Conservation (phyloP, 2,329 filamentous ascomycete species). For the Nigrospora sphaerica region DNA sequence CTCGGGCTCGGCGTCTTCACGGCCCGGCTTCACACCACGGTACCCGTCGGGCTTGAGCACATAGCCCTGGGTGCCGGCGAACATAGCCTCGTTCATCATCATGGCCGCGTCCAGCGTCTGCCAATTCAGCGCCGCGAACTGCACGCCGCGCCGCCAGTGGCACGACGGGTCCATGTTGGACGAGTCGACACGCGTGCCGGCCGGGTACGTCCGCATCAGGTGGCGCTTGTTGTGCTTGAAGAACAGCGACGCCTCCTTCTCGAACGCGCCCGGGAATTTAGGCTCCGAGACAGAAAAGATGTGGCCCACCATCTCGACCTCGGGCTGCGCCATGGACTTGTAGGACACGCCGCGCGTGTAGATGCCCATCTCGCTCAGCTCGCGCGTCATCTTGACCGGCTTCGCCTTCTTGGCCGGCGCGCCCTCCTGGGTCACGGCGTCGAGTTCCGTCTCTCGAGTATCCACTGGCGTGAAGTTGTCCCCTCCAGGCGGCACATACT, state of each 20-base stretch:
- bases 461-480: neutral
- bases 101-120: neutral
- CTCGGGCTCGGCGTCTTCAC: conserved; percentile 8
- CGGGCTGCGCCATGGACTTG: conserved; percentile 67
- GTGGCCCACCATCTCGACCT: conserved; percentile 55
- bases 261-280: conserved; percentile 53
- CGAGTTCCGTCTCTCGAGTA: conserved; percentile 17
- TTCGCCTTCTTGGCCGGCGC: conserved; percentile 32
- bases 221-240: conserved; percentile 77
- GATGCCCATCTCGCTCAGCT: conserved; percentile 68
- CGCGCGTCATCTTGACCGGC: conserved; percentile 57
- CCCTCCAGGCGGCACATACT: conserved; percentile 47
- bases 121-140: neutral
- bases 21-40: conserved; percentile 21
- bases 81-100: neutral
- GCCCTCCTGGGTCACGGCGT: conserved; percentile 16
- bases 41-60: conserved; percentile 50
- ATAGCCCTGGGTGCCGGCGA: conserved; percentile 55
- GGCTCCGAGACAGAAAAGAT: conserved; percentile 63
- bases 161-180: conserved; percentile 79
- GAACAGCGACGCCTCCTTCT: conserved; percentile 41
- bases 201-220: conserved; percentile 87
- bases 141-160: conserved; percentile 57
- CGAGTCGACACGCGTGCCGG: conserved; percentile 70
- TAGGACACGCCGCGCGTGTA: conserved; percentile 82